Conservation (phyloP, 2,329 filamentous ascomycete genomes). For the Decorospora gaudefroyi region DNA sequence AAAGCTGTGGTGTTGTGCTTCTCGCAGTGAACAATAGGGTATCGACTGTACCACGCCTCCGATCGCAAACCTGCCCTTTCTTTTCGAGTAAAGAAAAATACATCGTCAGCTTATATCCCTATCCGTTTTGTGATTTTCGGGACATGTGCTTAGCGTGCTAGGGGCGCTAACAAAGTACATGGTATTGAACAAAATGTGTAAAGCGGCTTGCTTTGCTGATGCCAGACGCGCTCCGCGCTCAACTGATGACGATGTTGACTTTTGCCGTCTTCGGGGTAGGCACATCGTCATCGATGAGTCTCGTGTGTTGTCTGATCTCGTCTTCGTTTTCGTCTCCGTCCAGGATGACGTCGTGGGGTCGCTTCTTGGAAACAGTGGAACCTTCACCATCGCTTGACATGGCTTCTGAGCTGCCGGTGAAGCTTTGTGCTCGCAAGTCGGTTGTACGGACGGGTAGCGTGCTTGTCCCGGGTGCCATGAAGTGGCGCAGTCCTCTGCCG, state of each 20-base stretch:
- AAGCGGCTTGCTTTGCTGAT: too few species aligned
- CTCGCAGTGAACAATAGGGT: too few species aligned
- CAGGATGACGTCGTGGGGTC: slow-evolving; percentile 13
- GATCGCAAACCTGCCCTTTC: too few species aligned
- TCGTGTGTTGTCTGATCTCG: slow-evolving; percentile 22
- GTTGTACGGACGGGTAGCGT: slow-evolving; percentile 9
- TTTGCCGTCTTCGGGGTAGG: slow-evolving; percentile 19
- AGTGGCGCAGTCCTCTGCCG: slow-evolving; percentile 12
- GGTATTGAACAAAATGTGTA: too few species aligned
- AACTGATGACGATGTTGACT: slow-evolving; percentile 29
- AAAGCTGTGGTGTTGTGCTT: too few species aligned
- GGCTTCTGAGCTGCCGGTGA: background rate
- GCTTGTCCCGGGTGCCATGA: slow-evolving; percentile 26
- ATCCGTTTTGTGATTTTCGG: too few species aligned
- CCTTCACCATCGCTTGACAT: background rate
- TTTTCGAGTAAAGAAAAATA: too few species aligned
- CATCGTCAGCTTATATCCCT: too few species aligned
- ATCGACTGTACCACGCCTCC: too few species aligned
- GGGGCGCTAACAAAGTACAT: too few species aligned
- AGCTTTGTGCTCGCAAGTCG: background rate
- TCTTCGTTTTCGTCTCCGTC: slow-evolving; percentile 19
- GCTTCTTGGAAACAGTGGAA: slow-evolving; percentile 14
- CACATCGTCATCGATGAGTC: slow-evolving; percentile 6
- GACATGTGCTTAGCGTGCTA: too few species aligned
- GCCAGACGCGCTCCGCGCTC: background rate